These are phyloP conservation scores for Psophocarpus tetragonolobus DNA, from an alignment of 306 rosid species.

Conservation along the genomic window DNA sequence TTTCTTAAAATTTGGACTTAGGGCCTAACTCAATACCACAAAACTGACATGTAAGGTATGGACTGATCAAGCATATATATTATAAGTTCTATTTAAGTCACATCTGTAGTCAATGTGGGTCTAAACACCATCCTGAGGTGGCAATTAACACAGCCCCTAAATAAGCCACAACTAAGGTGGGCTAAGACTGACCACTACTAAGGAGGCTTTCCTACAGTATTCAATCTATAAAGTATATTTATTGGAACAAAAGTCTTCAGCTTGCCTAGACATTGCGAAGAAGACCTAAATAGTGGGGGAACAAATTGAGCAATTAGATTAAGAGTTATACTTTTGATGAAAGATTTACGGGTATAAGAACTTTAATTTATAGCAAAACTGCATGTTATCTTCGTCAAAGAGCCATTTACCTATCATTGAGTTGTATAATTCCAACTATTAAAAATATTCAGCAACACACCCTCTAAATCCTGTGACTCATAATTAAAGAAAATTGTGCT, in stretches of 20 bases:
- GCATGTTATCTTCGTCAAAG: not conserved
- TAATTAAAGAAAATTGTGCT: not conserved
- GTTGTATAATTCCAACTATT: not conserved
- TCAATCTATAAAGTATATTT: not conserved
- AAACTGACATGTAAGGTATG: not conserved
- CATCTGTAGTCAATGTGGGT: not conserved
- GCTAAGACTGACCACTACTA: not conserved
- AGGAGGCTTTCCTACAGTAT: not conserved
- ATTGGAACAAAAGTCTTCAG: not conserved
- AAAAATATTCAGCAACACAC: not conserved
- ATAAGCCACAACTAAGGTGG: not conserved
- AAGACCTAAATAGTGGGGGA: conserved; percentile 3
- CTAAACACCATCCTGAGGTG: not conserved
- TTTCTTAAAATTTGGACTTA: not conserved
- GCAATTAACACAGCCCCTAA: not conserved
- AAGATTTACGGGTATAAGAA: not conserved
- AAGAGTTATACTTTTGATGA: not conserved
- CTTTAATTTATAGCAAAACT: not conserved
- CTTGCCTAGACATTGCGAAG: not conserved
- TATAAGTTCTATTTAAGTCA: not conserved
- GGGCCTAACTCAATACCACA: not conserved
- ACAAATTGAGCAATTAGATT: not conserved
- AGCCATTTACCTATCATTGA: not conserved
- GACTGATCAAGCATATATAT: not conserved
- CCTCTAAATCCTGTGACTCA: not conserved